phyloP scores from a whole-genome alignment of 208 protist genomes.

The Crithidia brevicula region DNA sequence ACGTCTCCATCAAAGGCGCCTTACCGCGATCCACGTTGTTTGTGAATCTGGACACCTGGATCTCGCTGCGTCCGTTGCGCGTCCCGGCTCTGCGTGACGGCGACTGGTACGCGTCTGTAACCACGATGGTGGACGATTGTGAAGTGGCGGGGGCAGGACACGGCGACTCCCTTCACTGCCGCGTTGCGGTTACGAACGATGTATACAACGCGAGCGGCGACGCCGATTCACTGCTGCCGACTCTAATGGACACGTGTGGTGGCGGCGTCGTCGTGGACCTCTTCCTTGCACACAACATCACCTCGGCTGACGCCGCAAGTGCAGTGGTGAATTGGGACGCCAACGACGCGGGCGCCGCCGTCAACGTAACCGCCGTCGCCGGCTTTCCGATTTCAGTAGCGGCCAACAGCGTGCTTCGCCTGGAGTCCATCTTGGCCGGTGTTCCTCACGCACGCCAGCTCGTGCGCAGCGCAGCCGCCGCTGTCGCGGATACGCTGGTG shows the following conservation, averaged over 20 bases:
- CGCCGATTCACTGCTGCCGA: not conserved
- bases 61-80: constrained; percentile 16
- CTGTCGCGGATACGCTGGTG: not conserved
- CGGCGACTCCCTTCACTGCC: constrained; percentile 20
- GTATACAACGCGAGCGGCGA: constrained; percentile 9
- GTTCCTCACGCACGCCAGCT: not conserved
- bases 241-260: constrained; percentile 36
- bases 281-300: not conserved
- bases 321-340: not conserved
- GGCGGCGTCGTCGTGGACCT: constrained; percentile 38
- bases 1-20: constrained; percentile 31
- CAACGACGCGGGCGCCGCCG: not conserved
- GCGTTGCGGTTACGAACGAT: constrained; percentile 12
- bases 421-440: not conserved
- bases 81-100: constrained; percentile 10
- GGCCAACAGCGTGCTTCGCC: constrained; percentile 9
- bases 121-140: constrained; percentile 6
- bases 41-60: not conserved
- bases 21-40: constrained; percentile 29
- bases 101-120: constrained; percentile 14
- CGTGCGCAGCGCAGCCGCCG: not conserved
- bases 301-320: not conserved
- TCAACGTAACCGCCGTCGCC: not conserved
- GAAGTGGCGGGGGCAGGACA: not conserved
- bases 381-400: constrained; percentile 19